Percentiles rank a stretch among this genome's conserved stretches.
Conservation (phyloP, 441 rosid species). For the Omphalea diandra region DNA sequence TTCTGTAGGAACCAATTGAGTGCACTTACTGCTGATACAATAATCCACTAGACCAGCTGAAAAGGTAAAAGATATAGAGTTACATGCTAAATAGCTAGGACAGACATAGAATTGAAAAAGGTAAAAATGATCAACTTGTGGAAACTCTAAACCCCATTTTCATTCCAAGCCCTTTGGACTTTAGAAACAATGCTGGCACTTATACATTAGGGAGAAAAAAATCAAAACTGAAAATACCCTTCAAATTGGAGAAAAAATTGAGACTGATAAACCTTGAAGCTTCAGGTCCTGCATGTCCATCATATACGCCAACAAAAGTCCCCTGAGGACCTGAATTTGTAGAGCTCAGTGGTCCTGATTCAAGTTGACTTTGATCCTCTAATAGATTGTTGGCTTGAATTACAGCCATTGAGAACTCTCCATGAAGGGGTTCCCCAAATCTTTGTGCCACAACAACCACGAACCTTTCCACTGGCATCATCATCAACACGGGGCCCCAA, state of each 20-base stretch:
- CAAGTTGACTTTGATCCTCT: conserved; percentile 90
- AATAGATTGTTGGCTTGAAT: conserved; percentile 67
- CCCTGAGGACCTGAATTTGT: conserved; percentile 48
- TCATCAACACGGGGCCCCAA: conserved; percentile 50
- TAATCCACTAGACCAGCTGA: no score
- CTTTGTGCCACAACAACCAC: conserved; percentile 75
- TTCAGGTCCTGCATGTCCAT: conserved; percentile 94
- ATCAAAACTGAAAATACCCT: conserved; percentile 37
- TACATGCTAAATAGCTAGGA: no score
- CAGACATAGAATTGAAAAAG: no score
- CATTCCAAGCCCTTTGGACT: no score
- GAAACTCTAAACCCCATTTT: no score
- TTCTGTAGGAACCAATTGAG: no score
- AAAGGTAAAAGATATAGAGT: no score
- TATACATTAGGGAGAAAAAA: not conserved
- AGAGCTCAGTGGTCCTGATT: conserved; percentile 65
- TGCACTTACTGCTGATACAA: no score
- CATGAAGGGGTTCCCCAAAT: conserved; percentile 60
- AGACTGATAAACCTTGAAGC: conserved; percentile 58
- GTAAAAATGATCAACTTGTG: no score
- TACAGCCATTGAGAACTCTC: conserved; percentile 82
- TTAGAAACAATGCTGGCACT: no score
- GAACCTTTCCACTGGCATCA: conserved; percentile 40
- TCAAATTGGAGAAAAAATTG: conserved; percentile 61
- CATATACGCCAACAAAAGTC: conserved; percentile 76